Base-by-base conservation (phyloP, 345 rosid species). In the Eucalyptus marginata region DNA sequence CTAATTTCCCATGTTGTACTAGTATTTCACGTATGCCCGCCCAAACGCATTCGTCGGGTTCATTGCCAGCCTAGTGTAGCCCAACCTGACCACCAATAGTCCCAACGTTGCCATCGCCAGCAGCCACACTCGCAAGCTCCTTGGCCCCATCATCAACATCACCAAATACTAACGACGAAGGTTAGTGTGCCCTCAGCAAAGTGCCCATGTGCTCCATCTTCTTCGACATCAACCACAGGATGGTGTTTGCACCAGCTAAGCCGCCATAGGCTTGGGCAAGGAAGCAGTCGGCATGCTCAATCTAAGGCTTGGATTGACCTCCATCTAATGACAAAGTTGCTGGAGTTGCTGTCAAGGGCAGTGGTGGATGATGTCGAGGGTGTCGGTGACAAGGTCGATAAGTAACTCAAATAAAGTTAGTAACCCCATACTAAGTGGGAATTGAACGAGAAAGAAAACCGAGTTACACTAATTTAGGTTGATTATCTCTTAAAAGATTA, bases 21-120 rank as follows among this genome's bases (percentile, higher is more conserved):
- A 56, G 14, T 92, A 92, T 91, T 93, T 93, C 46, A 93, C 88
- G 86, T 93, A 94, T 15, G 98, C 98, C 97, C 97, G 94, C 8
- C 96, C 98, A 81, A 91, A 93, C 5, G 96, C 96, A 90, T 91
- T 94, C 8, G 95, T 95, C 5, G 96, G 96, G 84, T 94, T 95
- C 94, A 96, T 92, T 51, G 94, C 91, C 86, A 95, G 95, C 16
- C 97, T 94, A 0, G 98, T 96, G 89, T 91, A 95, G n/a, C 88
- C 80, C 3, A 93, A 90, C 15, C 96, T 94, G 1, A 90, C 54
- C 8, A 88, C 46, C n/a, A 94, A 93, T 46, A 94, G 89, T n/a
- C 84, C 90, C 46, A 91, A 89, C 2, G 95, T 95, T 7, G 86
- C 90, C 62, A 88, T 46, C 18, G 93, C 93, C 87, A 93, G 86